phyloP scores from a whole-genome alignment of 805 yeast genomes.

The Saturnispora saitoi region DNA sequence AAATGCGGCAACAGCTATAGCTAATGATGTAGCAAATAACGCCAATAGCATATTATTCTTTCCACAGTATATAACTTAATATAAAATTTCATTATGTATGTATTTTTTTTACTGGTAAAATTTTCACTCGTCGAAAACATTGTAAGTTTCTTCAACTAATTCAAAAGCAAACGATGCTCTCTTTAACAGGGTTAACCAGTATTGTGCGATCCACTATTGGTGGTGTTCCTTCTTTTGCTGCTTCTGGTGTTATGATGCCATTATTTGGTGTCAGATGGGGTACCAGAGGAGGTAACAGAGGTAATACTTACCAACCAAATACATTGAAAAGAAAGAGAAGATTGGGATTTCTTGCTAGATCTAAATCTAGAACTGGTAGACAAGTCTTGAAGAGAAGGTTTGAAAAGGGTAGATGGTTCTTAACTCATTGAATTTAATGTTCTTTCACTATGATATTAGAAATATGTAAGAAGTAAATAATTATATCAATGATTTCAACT shows the following conservation, averaged over 20 bases:
- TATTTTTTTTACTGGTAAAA: not conserved
- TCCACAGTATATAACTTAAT: not conserved
- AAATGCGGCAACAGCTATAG: conserved; percentile 9
- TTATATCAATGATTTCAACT: too few species aligned
- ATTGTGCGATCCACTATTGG: not conserved
- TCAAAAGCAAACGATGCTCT: not conserved
- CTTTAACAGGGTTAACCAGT: conserved; percentile 1
- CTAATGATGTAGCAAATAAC: conserved; percentile 1
- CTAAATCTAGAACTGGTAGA: conserved; percentile 65
- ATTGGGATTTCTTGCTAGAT: conserved; percentile 81
- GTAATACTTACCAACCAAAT: conserved; percentile 92
- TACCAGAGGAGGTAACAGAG: conserved; percentile 69
- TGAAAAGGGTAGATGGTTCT: conserved; percentile 89
- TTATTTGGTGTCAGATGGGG: conserved; percentile 24
- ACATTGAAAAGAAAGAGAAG: conserved; percentile 84
- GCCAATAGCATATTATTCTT: not conserved
- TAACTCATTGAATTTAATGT: conserved; percentile 50
- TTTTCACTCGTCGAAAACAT: not conserved
- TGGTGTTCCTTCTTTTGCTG: not conserved
- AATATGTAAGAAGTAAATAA: too few species aligned
- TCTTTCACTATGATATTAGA: too few species aligned
- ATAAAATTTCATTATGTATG: not conserved
- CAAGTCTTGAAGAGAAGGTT: conserved; percentile 69
- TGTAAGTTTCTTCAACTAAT: not conserved
- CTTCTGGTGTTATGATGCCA: conserved; percentile 3